A percentile compares a stretch with the other conserved stretches of the same genome.
phyloP scores from a whole-genome alignment of 306 rosid genomes.

The Dalbergia oliveri region DNA sequence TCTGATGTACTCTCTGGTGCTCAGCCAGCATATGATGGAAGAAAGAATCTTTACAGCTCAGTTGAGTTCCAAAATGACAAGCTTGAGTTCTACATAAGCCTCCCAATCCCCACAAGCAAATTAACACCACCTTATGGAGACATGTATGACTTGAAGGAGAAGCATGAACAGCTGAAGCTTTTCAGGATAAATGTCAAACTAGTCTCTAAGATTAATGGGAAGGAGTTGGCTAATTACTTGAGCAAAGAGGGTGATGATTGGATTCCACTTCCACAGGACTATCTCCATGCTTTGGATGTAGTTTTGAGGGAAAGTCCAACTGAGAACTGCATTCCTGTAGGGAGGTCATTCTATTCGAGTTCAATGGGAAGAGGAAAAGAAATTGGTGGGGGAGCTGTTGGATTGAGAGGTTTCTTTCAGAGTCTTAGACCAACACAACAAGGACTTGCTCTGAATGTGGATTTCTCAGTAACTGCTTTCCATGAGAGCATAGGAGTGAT shows the following conservation, averaged over 20 bases:
- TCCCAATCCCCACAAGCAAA: slow-evolving; percentile 69
- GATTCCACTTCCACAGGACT: slow-evolving; percentile 96
- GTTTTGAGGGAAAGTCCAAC: slow-evolving; percentile 85
- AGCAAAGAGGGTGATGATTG: slow-evolving; percentile 83
- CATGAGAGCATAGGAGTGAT: slow-evolving; percentile 97
- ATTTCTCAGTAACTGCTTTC: slow-evolving; percentile 93
- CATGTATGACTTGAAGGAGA: slow-evolving; percentile 54
- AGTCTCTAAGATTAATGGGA: slow-evolving; percentile 83
- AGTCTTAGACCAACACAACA: slow-evolving; percentile 97
- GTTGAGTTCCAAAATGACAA: slow-evolving; percentile 83
- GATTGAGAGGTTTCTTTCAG: slow-evolving; percentile 97
- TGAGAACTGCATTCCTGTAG: slow-evolving; percentile 84
- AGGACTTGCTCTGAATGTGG: slow-evolving; percentile 93
- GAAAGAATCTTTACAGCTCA: slow-evolving; percentile 87
- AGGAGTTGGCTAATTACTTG: slow-evolving; percentile 74
- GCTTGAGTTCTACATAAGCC: slow-evolving; percentile 86
- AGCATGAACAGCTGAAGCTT: slow-evolving; percentile 63
- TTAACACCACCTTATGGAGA: slow-evolving; percentile 53
- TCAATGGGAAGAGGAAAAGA: slow-evolving; percentile 88
- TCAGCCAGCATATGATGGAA: slow-evolving; percentile 90
- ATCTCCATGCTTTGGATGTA: slow-evolving; percentile 96
- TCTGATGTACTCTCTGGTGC: slow-evolving; percentile 74
- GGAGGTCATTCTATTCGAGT: slow-evolving; percentile 85
- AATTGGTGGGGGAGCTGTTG: slow-evolving; percentile 95
- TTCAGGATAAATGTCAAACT: slow-evolving; percentile 80